phyloP scores from a whole-genome alignment of 2,329 filamentous ascomycete genomes.

The Colletotrichum sp. region DNA sequence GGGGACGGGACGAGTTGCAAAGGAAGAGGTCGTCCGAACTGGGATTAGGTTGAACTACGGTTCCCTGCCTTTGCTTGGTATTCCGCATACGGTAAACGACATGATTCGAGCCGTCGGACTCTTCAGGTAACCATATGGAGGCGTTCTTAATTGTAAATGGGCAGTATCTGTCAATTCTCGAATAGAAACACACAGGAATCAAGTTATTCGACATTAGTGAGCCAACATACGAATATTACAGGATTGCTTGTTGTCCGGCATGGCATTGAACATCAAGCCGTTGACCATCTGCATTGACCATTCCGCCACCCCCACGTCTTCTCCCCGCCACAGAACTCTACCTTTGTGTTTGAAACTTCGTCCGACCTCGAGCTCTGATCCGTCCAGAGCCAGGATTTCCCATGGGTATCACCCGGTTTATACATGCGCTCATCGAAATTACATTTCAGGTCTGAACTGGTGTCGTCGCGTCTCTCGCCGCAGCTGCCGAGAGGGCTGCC shows the following conservation, averaged over 20 bases:
- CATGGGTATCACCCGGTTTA: neutral
- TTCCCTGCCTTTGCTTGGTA: neutral
- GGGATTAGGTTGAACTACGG: neutral
- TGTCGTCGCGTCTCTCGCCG: neutral
- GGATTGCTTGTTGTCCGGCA: neutral
- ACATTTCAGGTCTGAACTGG: neutral
- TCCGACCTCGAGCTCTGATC: neutral
- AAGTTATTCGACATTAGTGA: neutral
- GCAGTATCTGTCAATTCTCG: neutral
- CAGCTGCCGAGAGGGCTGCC: neutral
- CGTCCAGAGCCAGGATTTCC: neutral
- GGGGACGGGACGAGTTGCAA: neutral
- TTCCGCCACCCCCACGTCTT: neutral
- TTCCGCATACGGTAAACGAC: neutral
- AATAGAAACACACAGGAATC: neutral
- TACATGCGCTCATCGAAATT: neutral
- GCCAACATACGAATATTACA: neutral
- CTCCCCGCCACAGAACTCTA: neutral
- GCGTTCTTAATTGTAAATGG: neutral
- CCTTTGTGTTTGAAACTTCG: neutral
- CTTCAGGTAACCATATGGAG: neutral
- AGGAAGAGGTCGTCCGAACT: neutral
- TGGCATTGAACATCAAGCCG: neutral
- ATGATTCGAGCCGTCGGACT: neutral
- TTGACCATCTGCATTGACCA: neutral